These are phyloP conservation scores for Stylosanthes scabra DNA, from an alignment of 331 rosid genomes.

Conservation along the genomic window DNA sequence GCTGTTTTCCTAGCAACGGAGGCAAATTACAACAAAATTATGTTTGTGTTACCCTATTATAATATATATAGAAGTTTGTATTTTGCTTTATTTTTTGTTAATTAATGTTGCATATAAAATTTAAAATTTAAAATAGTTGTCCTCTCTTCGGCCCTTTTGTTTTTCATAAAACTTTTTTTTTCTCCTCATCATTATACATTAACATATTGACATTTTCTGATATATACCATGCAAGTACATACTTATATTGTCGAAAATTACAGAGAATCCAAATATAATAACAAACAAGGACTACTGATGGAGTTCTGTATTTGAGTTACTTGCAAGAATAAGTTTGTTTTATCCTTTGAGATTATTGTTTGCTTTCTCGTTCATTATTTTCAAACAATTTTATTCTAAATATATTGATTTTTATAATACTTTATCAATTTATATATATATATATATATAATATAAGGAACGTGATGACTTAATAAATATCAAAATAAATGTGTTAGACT, in stretches of 20 bases:
- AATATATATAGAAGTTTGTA: too few relatives aligned
- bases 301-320: too few relatives aligned
- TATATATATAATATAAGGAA: too few relatives aligned
- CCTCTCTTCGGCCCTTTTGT: too few relatives aligned
- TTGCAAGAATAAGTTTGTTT: background rate
- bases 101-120: too few relatives aligned
- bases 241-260: too few relatives aligned
- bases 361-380: background rate
- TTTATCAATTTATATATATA: background rate
- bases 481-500: background rate
- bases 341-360: background rate
- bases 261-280: too few relatives aligned
- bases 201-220: background rate
- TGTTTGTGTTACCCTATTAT: background rate
- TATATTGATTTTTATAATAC: background rate
- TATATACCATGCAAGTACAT: slow-evolving; percentile 1
- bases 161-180: too few relatives aligned
- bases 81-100: too few relatives aligned
- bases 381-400: background rate
- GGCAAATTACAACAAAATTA: background rate
- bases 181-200: background rate
- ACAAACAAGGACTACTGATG: too few relatives aligned
- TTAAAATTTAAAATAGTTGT: too few relatives aligned
- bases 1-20: slow-evolving; percentile 54
- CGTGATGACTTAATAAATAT: too few relatives aligned